Conservation (phyloP, 805 yeast genomes). For the Metschnikowia bowlesiae region DNA sequence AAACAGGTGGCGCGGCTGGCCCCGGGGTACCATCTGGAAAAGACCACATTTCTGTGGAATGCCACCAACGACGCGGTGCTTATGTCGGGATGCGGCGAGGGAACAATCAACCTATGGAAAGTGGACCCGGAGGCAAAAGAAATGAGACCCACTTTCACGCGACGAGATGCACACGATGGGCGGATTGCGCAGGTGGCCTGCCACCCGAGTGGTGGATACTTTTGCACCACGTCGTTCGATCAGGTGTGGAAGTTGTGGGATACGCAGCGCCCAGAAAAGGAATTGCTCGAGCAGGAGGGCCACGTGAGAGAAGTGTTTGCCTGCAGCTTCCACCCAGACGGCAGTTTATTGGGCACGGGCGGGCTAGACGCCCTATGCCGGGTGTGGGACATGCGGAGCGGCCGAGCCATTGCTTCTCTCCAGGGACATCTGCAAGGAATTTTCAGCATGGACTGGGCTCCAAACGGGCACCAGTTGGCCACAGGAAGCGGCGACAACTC, state of each 20-base stretch:
- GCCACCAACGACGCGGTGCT: slow-evolving; percentile 21
- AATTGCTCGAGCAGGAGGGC: slow-evolving; percentile 75
- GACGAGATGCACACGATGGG: slow-evolving; percentile 32
- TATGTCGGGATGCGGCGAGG: slow-evolving; percentile 38
- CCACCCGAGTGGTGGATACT: slow-evolving; percentile 57
- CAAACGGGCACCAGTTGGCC: slow-evolving; percentile 70
- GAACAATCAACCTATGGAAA: slow-evolving; percentile 31
- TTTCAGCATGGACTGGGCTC: slow-evolving; percentile 67
- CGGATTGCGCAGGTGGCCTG: slow-evolving; percentile 59
- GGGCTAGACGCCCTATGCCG: slow-evolving; percentile 72
- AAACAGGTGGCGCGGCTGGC: slow-evolving; percentile 19
- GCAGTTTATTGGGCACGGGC: slow-evolving; percentile 68
- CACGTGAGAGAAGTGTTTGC: slow-evolving; percentile 70
- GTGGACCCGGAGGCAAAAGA: neutral
- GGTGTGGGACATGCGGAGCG: slow-evolving; percentile 85
- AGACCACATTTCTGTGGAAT: slow-evolving; percentile 66
- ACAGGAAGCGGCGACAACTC: slow-evolving; percentile 83
- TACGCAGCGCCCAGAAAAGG: slow-evolving; percentile 31
- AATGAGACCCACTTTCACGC: slow-evolving; percentile 10
- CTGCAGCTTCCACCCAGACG: slow-evolving; percentile 67
- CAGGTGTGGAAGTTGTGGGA: slow-evolving; percentile 91
- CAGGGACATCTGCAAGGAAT: slow-evolving; percentile 71
- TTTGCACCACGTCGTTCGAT: slow-evolving; percentile 77
- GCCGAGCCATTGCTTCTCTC: slow-evolving; percentile 54
- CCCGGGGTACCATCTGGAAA: slow-evolving; percentile 53